These are phyloP conservation scores for Penicillium hordei DNA, from an alignment of 2,329 filamentous ascomycete species.

Conservation along the genomic window DNA sequence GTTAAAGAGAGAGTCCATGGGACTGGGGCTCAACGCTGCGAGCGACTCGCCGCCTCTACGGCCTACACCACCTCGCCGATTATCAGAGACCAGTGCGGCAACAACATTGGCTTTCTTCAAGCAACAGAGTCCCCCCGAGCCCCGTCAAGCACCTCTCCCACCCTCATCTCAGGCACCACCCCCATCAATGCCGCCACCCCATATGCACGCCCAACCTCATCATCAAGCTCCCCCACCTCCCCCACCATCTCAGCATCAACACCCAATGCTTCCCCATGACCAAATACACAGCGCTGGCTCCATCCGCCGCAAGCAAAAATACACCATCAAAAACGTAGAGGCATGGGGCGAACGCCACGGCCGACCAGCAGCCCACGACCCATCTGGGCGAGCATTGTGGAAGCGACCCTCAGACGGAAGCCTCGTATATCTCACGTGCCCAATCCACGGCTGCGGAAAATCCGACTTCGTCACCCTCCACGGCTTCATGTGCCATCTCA, in stretches of 20 bases:
- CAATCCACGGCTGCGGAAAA: conserved; percentile 40
- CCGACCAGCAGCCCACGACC: conserved; percentile 42
- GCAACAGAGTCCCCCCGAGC: conserved; percentile 43
- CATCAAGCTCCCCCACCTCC: conserved; percentile 15
- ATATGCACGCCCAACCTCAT: conserved; percentile 23
- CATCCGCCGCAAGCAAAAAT: conserved; percentile 43
- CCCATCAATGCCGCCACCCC: conserved; percentile 23
- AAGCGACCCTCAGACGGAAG: conserved; percentile 42
- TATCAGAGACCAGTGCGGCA: conserved; percentile 44
- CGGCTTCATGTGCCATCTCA: conserved; percentile 45
- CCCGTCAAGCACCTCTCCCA: conserved; percentile 32
- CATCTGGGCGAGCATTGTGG: conserved; percentile 41
- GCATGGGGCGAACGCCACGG: conserved; percentile 45
- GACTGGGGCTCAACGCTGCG: conserved; percentile 34
- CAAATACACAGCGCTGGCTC: conserved; percentile 26
- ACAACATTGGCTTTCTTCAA: conserved; percentile 45
- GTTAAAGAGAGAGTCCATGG: conserved; percentile 44
- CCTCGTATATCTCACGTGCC: conserved; percentile 42
- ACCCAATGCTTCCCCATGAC: conserved; percentile 28
- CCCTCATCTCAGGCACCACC: conserved; percentile 28
- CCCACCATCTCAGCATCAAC: conserved; percentile 12
- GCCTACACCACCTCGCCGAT: conserved; percentile 39
- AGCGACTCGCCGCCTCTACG: conserved; percentile 40
- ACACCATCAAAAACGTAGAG: conserved; percentile 45
- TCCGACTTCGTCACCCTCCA: conserved; percentile 44